Conservation (phyloP, 148 eudicot genomes). For the Vaccinium corymbosum region DNA sequence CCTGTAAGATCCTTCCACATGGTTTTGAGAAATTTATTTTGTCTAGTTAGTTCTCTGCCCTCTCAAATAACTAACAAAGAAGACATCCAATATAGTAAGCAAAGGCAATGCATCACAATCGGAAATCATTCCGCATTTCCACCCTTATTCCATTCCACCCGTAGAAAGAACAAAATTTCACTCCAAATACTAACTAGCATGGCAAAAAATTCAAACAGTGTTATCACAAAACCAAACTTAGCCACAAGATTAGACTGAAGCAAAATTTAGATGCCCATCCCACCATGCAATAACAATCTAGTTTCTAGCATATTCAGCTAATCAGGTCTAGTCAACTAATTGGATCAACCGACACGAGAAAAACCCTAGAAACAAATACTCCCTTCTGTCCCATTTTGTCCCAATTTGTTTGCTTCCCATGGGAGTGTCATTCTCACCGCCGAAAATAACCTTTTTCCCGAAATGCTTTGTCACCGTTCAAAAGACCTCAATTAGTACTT, state of each 20-base stretch:
- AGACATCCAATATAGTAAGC: neutral
- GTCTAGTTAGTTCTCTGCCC: neutral
- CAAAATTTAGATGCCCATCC: neutral
- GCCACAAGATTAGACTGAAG: neutral
- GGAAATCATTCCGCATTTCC: neutral
- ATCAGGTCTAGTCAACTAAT: neutral
- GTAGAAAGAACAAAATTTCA: neutral
- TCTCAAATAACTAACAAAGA: constrained; percentile 1
- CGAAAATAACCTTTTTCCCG: no score
- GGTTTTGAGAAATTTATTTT: neutral
- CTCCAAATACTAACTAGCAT: neutral
- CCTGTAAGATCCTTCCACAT: neutral
- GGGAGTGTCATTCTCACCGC: no score
- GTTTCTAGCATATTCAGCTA: neutral
- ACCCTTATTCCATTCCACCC: neutral
- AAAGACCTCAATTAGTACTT: no score
- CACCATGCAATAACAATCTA: constrained; percentile 5
- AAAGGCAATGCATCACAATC: neutral
- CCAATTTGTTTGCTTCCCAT: no score
- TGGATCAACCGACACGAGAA: neutral
- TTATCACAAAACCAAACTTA: neutral
- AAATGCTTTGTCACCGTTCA: no score
- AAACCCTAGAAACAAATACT: neutral
- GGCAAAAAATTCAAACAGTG: neutral
- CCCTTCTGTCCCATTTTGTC: no score